Evolutionary conservation across 2,329 filamentous ascomycete species (phyloP), one percentile per base, ranked within the genome.

Genomic region (Trichoderma sp.): DNA sequence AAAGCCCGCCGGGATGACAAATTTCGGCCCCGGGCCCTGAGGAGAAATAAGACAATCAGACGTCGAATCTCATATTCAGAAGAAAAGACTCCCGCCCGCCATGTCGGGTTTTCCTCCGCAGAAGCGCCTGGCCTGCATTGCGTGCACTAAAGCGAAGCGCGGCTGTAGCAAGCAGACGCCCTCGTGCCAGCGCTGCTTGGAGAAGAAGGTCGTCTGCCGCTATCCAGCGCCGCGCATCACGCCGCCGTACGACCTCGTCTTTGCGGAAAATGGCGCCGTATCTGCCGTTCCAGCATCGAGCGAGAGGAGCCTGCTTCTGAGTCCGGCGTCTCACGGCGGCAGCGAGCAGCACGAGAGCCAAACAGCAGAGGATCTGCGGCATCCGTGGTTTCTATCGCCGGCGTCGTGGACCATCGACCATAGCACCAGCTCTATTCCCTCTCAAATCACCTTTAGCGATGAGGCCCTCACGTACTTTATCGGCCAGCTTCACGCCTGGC

Each of bases 81-180:
- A 49, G 46, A 24, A 55, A 55, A 49, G n/a, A 24, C 46, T 49
- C 14, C 46, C 24, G 11, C 26, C 24, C 63, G 63, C n/a, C 52
- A 66, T 66, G 64, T 51, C 64, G 64, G 54, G 58, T 66, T 37
- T 43, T 55, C 39, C 51, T 30, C 64, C 52, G 64, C 64, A 46
- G 21, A 58, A 46, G 39, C 64, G 64, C 21, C 34, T 58, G 16
- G 64, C 64, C 16, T 66, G 64, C 21, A 32, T 66, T 16, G 39
- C 64, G n/a, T 66, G 64, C 52, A 66, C 64, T 11, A 58, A 58
- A 18, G 64, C 64, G 1, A 66, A 66, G 54, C 64, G 64, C 64
- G 58, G 37, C 37, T 66, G 64, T 16, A 66, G 64, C 64, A 66
- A 66, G 39, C 64, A 66, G 39, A 59, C 64, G 39, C 64, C 64